Evolutionary conservation across 257 asterid genomes (phyloP).

Genomic region (Schizonepeta tenuifolia): DNA sequence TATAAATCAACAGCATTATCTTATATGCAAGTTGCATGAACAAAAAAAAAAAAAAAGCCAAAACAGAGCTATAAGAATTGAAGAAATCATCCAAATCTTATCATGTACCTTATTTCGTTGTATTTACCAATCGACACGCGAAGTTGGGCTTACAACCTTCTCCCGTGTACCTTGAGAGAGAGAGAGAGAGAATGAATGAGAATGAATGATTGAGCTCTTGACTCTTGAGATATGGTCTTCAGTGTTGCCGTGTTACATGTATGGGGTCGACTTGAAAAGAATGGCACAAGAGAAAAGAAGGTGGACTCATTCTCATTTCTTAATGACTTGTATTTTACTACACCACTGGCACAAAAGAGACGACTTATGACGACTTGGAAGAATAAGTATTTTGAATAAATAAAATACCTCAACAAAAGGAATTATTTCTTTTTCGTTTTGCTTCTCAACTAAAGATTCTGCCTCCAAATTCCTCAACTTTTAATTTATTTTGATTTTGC

Average conservation of each 20-base stretch:
- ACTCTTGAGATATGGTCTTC: neutral
- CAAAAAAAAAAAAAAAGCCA: neutral
- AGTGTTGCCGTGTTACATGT: neutral
- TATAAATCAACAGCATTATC: too few relatives aligned
- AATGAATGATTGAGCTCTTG: neutral
- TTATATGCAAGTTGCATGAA: neutral
- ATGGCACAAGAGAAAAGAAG: neutral
- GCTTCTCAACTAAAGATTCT: too few relatives aligned
- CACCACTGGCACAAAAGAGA: too few relatives aligned
- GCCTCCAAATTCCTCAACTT: too few relatives aligned
- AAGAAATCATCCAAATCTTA: neutral
- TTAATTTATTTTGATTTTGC: too few relatives aligned
- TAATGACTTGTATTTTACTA: neutral
- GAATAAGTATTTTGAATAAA: too few relatives aligned
- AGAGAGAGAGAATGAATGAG: neutral
- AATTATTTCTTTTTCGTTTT: too few relatives aligned
- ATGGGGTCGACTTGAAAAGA: neutral
- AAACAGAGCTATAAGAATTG: neutral
- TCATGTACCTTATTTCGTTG: neutral
- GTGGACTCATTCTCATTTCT: neutral
- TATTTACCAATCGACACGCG: neutral
- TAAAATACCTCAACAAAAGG: too few relatives aligned
- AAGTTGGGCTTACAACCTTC: neutral
- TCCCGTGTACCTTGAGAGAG: too few relatives aligned
- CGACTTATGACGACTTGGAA: too few relatives aligned